Evolutionary conservation across 2,329 filamentous ascomycete species (phyloP).

Genomic region (Paraphoma sp.): DNA sequence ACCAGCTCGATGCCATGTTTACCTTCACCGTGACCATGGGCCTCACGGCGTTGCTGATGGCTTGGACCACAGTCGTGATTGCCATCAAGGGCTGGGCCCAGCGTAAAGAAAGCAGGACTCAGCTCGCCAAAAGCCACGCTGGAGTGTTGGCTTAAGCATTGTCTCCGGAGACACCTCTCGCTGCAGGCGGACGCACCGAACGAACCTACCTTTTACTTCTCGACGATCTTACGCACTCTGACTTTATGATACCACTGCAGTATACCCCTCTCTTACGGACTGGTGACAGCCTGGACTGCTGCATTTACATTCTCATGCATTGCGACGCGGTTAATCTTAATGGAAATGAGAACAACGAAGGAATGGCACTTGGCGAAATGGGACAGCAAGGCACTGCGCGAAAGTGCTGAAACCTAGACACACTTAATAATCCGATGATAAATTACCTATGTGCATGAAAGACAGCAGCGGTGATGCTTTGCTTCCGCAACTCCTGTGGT

Average conservation of each 20-base stretch:
- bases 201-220: background rate
- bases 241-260: conserved; percentile 38
- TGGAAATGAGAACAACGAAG: conserved; percentile 4
- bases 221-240: conserved; percentile 21
- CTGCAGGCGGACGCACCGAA: too few relatives aligned
- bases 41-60: conserved; percentile 81
- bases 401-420: background rate
- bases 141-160: conserved; percentile 35
- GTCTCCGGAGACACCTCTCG: background rate
- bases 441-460: background rate
- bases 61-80: conserved; percentile 78
- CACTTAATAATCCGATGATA: background rate
- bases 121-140: conserved; percentile 29
- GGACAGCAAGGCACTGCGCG: background rate
- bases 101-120: conserved; percentile 42
- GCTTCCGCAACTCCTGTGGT: background rate
- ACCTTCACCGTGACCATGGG: conserved; percentile 89
- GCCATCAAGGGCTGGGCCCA: conserved; percentile 87
- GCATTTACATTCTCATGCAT: conserved; percentile 20
- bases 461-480: background rate
- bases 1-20: conserved; percentile 88
- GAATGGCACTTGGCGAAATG: background rate
- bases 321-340: conserved; percentile 16
- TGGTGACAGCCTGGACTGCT: conserved; percentile 30
- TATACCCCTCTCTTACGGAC: conserved; percentile 36